Conservation (phyloP, 345 rosid species). For the Bruguiera gymnorhiza region DNA sequence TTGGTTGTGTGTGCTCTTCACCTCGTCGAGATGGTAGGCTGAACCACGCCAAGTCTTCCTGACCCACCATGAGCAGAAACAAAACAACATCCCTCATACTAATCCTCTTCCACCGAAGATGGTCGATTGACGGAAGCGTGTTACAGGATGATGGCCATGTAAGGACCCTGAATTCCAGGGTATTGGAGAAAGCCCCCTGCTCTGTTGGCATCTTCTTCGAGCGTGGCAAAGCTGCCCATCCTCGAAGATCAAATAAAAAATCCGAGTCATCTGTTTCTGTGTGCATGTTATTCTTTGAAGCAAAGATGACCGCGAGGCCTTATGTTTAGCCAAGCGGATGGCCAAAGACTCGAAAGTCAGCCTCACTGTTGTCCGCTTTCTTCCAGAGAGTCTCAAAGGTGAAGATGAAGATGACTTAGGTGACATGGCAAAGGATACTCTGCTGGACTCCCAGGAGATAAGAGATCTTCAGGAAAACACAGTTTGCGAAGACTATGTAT, state of each 20-base stretch:
- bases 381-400: slow-evolving; percentile 6
- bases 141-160: slow-evolving; percentile 30
- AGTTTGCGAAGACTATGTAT: not conserved
- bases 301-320: slow-evolving; percentile 55
- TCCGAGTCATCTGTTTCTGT: not conserved
- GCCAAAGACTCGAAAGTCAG: slow-evolving; percentile 22
- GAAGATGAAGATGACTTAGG: not conserved
- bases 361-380: slow-evolving; percentile 32
- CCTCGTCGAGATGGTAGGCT: slow-evolving; percentile 49
- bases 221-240: slow-evolving; percentile 26
- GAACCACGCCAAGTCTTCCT: slow-evolving; percentile 41
- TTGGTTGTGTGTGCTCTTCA: slow-evolving; percentile 45
- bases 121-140: slow-evolving; percentile 39
- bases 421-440: slow-evolving; percentile 28
- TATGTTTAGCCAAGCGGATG: slow-evolving; percentile 46
- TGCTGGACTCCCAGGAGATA: slow-evolving; percentile 39
- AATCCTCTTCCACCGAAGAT: slow-evolving; percentile 52
- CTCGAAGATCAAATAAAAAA: slow-evolving; percentile 9
- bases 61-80: slow-evolving; percentile 39
- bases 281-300: slow-evolving; percentile 52
- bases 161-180: slow-evolving; percentile 36
- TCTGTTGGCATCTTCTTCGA: slow-evolving; percentile 51
- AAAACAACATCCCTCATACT: slow-evolving; percentile 38
- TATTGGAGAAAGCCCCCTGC: slow-evolving; percentile 51
- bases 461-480: slow-evolving; percentile 23